A percentile compares a stretch with the other conserved stretches of the same genome.
Evolutionary conservation across 108 stramenopile genomes (phyloP).

Genomic region (Asterionellopsis glacialis): DNA sequence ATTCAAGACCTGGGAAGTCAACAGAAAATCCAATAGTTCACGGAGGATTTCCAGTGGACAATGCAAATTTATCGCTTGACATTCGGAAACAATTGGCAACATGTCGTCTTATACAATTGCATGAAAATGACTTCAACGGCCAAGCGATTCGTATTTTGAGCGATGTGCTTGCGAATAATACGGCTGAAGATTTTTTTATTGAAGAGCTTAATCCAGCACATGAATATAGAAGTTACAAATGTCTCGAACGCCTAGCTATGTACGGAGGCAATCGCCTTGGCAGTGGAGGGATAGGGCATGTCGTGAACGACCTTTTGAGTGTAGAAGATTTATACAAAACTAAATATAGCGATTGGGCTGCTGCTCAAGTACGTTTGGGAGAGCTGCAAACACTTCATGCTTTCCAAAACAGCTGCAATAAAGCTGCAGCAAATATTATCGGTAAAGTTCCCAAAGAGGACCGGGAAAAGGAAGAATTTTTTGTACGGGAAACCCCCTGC

Average conservation of each 20-base stretch:
- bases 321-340: no score
- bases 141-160: conserved; percentile 41
- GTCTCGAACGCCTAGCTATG: conserved; percentile 48
- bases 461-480: no score
- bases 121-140: conserved; percentile 49
- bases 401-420: no score
- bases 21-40: conserved; percentile 4
- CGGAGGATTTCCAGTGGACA: conserved; percentile 22
- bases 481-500: no score
- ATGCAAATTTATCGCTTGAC: conserved; percentile 25
- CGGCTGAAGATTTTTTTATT: conserved; percentile 22
- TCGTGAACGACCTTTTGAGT: no score
- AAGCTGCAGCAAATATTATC: no score
- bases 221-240: conserved; percentile 64
- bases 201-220: conserved; percentile 35
- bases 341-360: no score
- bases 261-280: no score
- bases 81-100: conserved; percentile 51
- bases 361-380: no score
- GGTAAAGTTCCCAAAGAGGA: no score
- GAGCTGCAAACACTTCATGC: no score
- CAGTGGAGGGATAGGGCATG: no score
- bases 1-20: conserved; percentile 30
- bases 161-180: conserved; percentile 26
- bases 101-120: conserved; percentile 71